These are phyloP conservation scores for Cynara cardunculus DNA, from an alignment of 129 eudicot species.

Conservation along the genomic window DNA sequence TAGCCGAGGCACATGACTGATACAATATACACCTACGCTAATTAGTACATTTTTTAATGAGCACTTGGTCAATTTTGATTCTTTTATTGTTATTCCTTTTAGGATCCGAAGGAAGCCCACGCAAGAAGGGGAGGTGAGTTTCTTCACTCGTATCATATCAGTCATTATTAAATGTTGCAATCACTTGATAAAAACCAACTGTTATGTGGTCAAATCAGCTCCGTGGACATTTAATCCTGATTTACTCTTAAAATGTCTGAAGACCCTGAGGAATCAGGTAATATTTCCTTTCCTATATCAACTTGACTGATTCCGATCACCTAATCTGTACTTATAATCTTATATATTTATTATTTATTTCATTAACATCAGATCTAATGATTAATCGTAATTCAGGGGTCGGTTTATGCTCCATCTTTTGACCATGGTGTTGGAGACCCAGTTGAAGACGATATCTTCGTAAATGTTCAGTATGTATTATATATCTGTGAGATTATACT, in stretches of 20 bases:
- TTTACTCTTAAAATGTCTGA: slow-evolving; percentile 57
- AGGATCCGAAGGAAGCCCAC: slow-evolving; percentile 92
- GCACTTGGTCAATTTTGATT: slow-evolving; percentile 3
- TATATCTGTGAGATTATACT: slow-evolving; percentile 7
- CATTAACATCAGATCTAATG: background rate
- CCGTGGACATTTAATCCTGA: slow-evolving; percentile 92
- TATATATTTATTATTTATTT: background rate
- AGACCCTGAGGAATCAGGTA: slow-evolving; percentile 65
- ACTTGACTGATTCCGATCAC: background rate
- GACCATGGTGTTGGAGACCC: slow-evolving; percentile 99
- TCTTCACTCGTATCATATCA: background rate
- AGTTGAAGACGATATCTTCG: slow-evolving; percentile 81
- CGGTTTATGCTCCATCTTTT: slow-evolving; percentile 90
- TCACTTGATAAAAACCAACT: slow-evolving; percentile 8
- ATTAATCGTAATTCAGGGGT: slow-evolving; percentile 51
- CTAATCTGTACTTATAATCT: background rate
- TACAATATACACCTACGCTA: background rate
- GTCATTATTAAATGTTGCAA: slow-evolving; percentile 18
- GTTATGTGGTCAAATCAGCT: slow-evolving; percentile 50
- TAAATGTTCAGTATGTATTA: slow-evolving; percentile 69
- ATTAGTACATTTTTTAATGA: background rate
- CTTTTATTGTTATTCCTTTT: slow-evolving; percentile 9
- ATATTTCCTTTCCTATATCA: slow-evolving; percentile 17
- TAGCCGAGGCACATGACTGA: background rate
- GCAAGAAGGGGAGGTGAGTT: slow-evolving; percentile 95